phyloP scores from a whole-genome alignment of 2,329 filamentous ascomycete genomes.

The Botrytis byssoidea region DNA sequence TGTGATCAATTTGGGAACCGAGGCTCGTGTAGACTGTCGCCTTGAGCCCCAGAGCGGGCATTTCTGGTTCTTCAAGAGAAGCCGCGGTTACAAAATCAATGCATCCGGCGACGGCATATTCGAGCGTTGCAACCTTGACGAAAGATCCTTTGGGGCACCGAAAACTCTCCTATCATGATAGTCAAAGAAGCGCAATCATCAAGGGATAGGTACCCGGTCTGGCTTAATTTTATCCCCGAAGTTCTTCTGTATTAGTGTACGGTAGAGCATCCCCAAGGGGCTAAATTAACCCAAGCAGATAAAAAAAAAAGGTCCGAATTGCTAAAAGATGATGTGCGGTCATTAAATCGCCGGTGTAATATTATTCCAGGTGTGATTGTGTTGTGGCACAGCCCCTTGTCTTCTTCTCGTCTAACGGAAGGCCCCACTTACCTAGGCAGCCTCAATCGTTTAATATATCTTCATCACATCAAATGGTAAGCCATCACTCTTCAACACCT shows the following conservation, averaged over 20 bases:
- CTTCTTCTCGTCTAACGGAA: background rate
- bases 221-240: background rate
- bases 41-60: background rate
- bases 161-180: background rate
- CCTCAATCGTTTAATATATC: background rate
- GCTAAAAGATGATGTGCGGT: background rate
- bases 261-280: background rate
- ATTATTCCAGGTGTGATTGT: background rate
- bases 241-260: background rate
- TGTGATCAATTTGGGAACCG: background rate
- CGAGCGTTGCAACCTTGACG: background rate
- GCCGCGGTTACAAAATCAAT: background rate
- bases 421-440: background rate
- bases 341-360: background rate
- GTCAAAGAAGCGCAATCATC: background rate
- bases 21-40: background rate
- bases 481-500: background rate
- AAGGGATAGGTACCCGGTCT: background rate
- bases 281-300: background rate
- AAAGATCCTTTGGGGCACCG: background rate
- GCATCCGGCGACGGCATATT: background rate
- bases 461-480: background rate
- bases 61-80: background rate
- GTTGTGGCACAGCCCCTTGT: slow-evolving; percentile 3
- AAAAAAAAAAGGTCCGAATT: background rate